Conservation (phyloP, 768 basidiomycete genomes). For the Trametes cinnabarina region DNA sequence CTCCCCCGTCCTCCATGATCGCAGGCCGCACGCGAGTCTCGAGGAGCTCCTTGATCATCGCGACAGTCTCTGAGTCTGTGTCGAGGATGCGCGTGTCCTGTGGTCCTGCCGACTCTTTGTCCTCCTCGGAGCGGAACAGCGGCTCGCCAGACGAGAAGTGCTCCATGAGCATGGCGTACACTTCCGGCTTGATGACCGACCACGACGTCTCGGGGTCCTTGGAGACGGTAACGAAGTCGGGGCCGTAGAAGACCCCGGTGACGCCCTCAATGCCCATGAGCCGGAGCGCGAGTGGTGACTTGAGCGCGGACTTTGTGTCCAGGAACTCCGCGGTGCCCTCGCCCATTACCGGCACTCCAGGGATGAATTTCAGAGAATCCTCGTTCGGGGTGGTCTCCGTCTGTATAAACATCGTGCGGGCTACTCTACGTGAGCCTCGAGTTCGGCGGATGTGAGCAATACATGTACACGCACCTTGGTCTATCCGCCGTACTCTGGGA, state of each 20-base stretch:
- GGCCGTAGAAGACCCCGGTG: slow-evolving; percentile 87
- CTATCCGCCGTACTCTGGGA: slow-evolving; percentile 10
- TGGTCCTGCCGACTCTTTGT: slow-evolving; percentile 77
- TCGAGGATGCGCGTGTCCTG: slow-evolving; percentile 94
- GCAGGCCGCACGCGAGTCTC: slow-evolving; percentile 94
- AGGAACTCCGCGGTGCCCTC: slow-evolving; percentile 93
- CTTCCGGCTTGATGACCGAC: slow-evolving; percentile 92
- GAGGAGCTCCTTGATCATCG: slow-evolving; percentile 97
- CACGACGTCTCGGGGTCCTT: slow-evolving; percentile 85
- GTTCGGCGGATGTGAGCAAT: not conserved
- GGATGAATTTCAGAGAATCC: slow-evolving; percentile 97
- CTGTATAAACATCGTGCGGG: slow-evolving; percentile 95
- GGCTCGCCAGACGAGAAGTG: slow-evolving; percentile 89
- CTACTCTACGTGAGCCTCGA: slow-evolving; percentile 36
- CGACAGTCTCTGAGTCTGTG: slow-evolving; percentile 93
- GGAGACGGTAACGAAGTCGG: slow-evolving; percentile 96
- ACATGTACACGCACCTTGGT: slow-evolving; percentile 20
- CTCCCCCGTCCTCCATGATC: slow-evolving; percentile 98
- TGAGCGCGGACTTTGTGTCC: slow-evolving; percentile 78
- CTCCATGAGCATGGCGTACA: slow-evolving; percentile 96
- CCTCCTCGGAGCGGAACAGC: slow-evolving; percentile 82
- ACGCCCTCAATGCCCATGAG: slow-evolving; percentile 96
- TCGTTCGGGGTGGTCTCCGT: slow-evolving; percentile 97
- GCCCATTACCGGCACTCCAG: slow-evolving; percentile 84
- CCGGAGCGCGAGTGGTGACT: slow-evolving; percentile 92